Evolutionary conservation across 768 basidiomycete species (phyloP).

Genomic region (Leccinum subtestaceum): DNA sequence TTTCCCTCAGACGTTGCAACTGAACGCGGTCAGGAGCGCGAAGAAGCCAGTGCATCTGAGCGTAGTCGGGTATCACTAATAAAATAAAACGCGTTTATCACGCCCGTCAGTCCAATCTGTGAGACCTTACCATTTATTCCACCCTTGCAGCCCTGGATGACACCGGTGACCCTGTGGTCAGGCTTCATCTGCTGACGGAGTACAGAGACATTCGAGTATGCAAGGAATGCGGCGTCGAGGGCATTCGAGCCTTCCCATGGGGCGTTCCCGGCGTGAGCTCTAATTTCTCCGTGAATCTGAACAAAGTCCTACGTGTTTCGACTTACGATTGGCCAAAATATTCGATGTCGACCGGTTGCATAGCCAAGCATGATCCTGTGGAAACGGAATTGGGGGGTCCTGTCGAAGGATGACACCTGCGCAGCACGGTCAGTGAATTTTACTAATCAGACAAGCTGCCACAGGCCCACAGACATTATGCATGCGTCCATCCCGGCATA

Average conservation of each 20-base stretch:
- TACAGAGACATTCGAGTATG: constrained; percentile 75
- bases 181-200: constrained; percentile 88
- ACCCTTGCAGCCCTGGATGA: constrained; percentile 68
- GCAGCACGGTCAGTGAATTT: constrained; percentile 12
- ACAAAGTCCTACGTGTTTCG: not conserved
- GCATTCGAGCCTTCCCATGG: constrained; percentile 89
- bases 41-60: constrained; percentile 69
- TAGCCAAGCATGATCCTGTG: constrained; percentile 55
- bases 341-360: constrained; percentile 65
- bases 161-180: constrained; percentile 73
- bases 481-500: constrained; percentile 82
- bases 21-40: constrained; percentile 65
- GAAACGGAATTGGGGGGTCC: constrained; percentile 52
- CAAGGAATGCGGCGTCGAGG: constrained; percentile 83
- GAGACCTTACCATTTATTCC: constrained; percentile 57
- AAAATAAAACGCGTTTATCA: constrained; percentile 3
- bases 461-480: constrained; percentile 51
- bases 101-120: not conserved
- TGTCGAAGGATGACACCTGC: constrained; percentile 70
- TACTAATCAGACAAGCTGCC: constrained; percentile 5
- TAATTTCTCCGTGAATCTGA: constrained; percentile 27
- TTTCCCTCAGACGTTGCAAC: constrained; percentile 49
- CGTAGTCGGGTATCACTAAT: constrained; percentile 81
- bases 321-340: constrained; percentile 72
- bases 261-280: constrained; percentile 75